Evolutionary conservation across 352 stramenopile species (phyloP).

Genomic region (Plasmopara muralis): DNA sequence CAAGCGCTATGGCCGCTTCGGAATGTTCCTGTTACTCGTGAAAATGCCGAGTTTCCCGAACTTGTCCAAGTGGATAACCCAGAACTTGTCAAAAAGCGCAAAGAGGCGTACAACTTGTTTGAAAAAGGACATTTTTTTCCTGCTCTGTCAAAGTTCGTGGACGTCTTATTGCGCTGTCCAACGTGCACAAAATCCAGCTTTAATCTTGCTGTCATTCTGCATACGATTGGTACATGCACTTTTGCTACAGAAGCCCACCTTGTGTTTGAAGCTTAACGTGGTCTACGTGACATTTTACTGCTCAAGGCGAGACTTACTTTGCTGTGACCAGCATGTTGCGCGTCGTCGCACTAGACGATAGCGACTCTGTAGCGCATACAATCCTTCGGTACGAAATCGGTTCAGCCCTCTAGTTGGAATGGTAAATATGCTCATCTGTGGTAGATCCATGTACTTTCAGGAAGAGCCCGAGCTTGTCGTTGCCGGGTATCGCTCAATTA

Average conservation of each 20-base stretch:
- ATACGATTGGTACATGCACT: constrained; percentile 41
- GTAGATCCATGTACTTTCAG: constrained; percentile 55
- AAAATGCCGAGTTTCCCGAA: not conserved
- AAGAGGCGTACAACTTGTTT: constrained; percentile 36
- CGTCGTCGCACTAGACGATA: constrained; percentile 57
- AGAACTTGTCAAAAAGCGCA: constrained; percentile 36
- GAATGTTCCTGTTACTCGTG: constrained; percentile 6
- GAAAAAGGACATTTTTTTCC: constrained; percentile 46
- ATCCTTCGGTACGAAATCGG: constrained; percentile 60
- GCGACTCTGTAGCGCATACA: constrained; percentile 70
- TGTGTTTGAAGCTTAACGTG: not conserved
- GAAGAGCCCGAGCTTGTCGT: constrained; percentile 52
- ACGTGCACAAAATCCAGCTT: constrained; percentile 62
- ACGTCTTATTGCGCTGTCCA: constrained; percentile 40
- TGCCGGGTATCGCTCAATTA: constrained; percentile 40
- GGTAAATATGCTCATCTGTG: not conserved
- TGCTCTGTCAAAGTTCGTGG: constrained; percentile 40
- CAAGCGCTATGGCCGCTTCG: constrained; percentile 18
- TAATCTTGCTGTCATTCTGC: constrained; percentile 69
- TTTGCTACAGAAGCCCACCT: not conserved
- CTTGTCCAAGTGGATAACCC: constrained; percentile 10
- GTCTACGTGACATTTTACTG: constrained; percentile 1
- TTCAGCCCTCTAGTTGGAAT: not conserved
- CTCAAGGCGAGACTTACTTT: constrained; percentile 57
- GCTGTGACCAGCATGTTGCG: constrained; percentile 57